phyloP scores from a whole-genome alignment of 2,329 filamentous ascomycete genomes.

The Fusarium verticillioides region DNA sequence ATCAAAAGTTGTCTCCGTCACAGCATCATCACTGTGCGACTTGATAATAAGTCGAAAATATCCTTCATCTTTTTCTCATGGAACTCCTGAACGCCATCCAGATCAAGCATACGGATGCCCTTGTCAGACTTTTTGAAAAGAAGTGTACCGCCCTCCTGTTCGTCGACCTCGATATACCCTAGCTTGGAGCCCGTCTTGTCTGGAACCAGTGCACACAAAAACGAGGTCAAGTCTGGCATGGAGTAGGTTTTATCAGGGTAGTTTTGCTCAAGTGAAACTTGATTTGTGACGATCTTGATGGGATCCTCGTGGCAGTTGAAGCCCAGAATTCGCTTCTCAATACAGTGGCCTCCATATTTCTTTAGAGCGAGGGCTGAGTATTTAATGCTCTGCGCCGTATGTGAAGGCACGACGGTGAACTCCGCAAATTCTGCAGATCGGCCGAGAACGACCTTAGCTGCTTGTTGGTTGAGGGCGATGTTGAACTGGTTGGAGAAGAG shows the following conservation, averaged over 20 bases:
- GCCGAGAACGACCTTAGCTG: slow-evolving; percentile 30
- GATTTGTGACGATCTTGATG: slow-evolving; percentile 26
- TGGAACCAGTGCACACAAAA: slow-evolving; percentile 27
- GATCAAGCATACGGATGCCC: slow-evolving; percentile 37
- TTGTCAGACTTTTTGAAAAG: slow-evolving; percentile 23
- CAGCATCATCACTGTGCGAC: slow-evolving; percentile 1
- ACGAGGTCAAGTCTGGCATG: slow-evolving; percentile 40
- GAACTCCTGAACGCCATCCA: slow-evolving; percentile 2
- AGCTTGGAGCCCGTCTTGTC: slow-evolving; percentile 1
- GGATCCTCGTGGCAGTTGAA: slow-evolving; percentile 42
- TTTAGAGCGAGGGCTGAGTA: slow-evolving; percentile 31
- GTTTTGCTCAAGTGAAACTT: slow-evolving; percentile 29
- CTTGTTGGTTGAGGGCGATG: slow-evolving; percentile 33
- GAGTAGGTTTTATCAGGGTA: slow-evolving; percentile 25
- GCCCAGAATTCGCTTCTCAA: slow-evolving; percentile 37
- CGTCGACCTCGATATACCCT: slow-evolving; percentile 14
- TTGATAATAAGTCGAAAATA: neutral
- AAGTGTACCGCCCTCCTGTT: slow-evolving; percentile 27
- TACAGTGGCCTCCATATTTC: slow-evolving; percentile 16
- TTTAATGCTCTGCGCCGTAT: slow-evolving; percentile 39
- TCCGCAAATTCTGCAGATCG: slow-evolving; percentile 25
- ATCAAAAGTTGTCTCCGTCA: slow-evolving; percentile 12
- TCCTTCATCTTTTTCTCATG: slow-evolving; percentile 3
- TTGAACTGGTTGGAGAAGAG: slow-evolving; percentile 42
- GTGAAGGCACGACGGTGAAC: slow-evolving; percentile 40